Evolutionary conservation across 257 asterid species (phyloP).

Genomic region (Primulina eburnea): DNA sequence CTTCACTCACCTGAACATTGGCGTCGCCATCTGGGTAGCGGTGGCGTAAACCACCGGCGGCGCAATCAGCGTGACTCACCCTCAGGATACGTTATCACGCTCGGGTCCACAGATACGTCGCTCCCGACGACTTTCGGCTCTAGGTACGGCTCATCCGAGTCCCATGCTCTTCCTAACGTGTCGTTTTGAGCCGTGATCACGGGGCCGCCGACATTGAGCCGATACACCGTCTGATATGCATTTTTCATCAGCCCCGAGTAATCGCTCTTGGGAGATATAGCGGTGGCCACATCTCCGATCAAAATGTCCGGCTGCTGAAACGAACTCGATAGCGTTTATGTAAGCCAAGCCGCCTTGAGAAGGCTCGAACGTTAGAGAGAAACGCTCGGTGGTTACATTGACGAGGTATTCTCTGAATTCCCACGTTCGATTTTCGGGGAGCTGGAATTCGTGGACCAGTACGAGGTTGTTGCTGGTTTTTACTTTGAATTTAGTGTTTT

Average conservation of each 20-base stretch:
- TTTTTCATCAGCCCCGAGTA: slow-evolving; percentile 33
- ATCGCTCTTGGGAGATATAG: slow-evolving; percentile 43
- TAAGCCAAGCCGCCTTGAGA: slow-evolving; percentile 38
- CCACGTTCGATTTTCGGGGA: slow-evolving; percentile 18
- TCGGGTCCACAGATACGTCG: slow-evolving; percentile 42
- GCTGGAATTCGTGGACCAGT: slow-evolving; percentile 42
- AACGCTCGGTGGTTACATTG: slow-evolving; percentile 50
- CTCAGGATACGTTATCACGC: slow-evolving; percentile 54
- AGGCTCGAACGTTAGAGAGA: slow-evolving; percentile 40
- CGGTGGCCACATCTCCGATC: slow-evolving; percentile 35
- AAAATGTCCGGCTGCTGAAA: slow-evolving; percentile 54
- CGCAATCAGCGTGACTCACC: slow-evolving; percentile 75
- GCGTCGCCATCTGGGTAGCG: slow-evolving; percentile 79
- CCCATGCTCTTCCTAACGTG: slow-evolving; percentile 47
- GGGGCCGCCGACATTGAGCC: slow-evolving; percentile 58
- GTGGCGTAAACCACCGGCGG: slow-evolving; percentile 78
- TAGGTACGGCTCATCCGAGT: slow-evolving; percentile 47
- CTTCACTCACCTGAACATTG: slow-evolving; percentile 35
- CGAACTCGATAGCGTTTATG: slow-evolving; percentile 55
- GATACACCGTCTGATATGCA: slow-evolving; percentile 38
- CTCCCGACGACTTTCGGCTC: slow-evolving; percentile 45
- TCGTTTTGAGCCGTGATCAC: slow-evolving; percentile 32
- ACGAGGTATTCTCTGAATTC: slow-evolving; percentile 41
- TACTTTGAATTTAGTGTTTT: slow-evolving; percentile 38
- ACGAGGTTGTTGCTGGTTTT: slow-evolving; percentile 35